Evolutionary conservation across 768 basidiomycete genomes (phyloP), one percentile per base, ranked within the genome.

Genomic region (Cytidiella melzeri): DNA sequence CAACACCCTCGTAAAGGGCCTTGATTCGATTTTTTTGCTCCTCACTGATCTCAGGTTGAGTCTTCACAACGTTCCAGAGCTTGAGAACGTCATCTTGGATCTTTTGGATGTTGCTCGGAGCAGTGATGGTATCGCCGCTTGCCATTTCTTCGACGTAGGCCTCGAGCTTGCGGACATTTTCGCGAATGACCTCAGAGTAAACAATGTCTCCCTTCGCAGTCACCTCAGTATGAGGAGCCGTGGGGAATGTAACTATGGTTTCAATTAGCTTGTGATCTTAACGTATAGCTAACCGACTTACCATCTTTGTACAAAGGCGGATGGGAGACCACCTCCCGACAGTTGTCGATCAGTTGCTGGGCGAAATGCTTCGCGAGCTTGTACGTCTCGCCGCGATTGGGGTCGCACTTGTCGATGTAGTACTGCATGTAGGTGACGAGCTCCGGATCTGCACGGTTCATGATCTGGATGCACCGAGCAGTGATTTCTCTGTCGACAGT

Each of bases 101-200:
- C 70, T 98, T 98, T 72, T 96, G 89, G 52, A 96, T 88, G 69
- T 98, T 97, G 63, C 94, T 80, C 27, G 81, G 73, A 18, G 79
- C 79, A 2, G 88, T 80, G 44, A 91, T 87, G 5, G 87, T 83
- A 62, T 94, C 92, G 2, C 92, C 91, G 52, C 88, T 91, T 1
- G 96, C 93, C 96, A 99, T 99, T 70, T 99, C 93, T 61, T 93
- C 84, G 47, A 92, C 96, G 60, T 99, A 99, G 1, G 92, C 91
- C 68, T 99, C 96, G 39, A 99, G 76, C 71, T 98, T 97, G 60
- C 96, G 87, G 40, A 98, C 95, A 50, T 91, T 90, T 64, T 95
- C 89, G 43, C 96, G 90, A 52, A 92, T 90, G 51, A 97, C 89
- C 67, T 99, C 96, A 4, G 86, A 80, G 70, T 94, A 93, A 48